A percentile compares a stretch with the other conserved stretches of the same genome.
Conservation (phyloP, 2,329 filamentous ascomycete genomes). For the Aspergillus unguis region DNA sequence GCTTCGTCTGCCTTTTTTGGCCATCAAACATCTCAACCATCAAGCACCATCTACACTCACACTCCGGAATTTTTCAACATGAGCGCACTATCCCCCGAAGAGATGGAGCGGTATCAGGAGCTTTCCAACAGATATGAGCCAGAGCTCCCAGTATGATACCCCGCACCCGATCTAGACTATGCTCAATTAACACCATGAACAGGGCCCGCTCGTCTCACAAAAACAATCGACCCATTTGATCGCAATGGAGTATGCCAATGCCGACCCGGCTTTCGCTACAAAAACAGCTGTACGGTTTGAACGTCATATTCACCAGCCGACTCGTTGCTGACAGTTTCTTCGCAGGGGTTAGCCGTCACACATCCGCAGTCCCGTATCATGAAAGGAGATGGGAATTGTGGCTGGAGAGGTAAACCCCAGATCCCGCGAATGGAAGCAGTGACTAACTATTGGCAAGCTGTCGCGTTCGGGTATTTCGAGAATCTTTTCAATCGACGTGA, state of each 20-base stretch:
- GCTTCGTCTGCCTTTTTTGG: constrained; percentile 21
- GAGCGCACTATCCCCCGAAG: constrained; percentile 46
- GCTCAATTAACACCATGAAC: constrained; percentile 23
- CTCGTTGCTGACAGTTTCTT: constrained; percentile 14
- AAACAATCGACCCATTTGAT: constrained; percentile 74
- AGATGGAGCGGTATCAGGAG: constrained; percentile 60
- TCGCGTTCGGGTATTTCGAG: constrained; percentile 92
- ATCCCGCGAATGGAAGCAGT: constrained; percentile 8
- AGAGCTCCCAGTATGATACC: constrained; percentile 49
- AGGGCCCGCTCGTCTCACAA: constrained; percentile 77
- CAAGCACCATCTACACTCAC: constrained; percentile 17
- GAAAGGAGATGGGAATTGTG: constrained; percentile 91
- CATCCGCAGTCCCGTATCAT: constrained; percentile 86
- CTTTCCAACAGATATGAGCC: constrained; percentile 60
- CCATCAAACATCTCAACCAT: constrained; percentile 23
- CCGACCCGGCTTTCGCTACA: constrained; percentile 76
- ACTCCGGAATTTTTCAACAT: constrained; percentile 28
- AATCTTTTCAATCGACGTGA: constrained; percentile 68
- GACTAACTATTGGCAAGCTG: constrained; percentile 55
- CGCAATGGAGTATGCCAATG: constrained; percentile 80
- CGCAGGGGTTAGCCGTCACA: constrained; percentile 71
- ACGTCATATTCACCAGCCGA: not conserved
- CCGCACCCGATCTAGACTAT: not conserved
- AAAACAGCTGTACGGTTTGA: constrained; percentile 69
- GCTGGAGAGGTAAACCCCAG: constrained; percentile 82